Evolutionary conservation across 2,329 filamentous ascomycete genomes (phyloP).

Genomic region (Penicillium sp.): DNA sequence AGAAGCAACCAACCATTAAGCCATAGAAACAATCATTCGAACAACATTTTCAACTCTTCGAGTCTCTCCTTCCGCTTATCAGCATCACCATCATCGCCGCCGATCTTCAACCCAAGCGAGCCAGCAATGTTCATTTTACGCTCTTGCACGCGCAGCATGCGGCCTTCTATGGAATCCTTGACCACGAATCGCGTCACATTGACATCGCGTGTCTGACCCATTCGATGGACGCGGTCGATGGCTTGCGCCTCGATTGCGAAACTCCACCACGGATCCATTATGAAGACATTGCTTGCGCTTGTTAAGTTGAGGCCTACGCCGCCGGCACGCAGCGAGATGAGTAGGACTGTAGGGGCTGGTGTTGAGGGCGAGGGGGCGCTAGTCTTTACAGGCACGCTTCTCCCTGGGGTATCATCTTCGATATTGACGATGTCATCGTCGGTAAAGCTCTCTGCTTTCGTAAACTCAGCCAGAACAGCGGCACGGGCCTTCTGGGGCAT

Average conservation of each 20-base stretch:
- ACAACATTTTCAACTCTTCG: conserved; percentile 88
- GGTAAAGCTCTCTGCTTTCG: conserved; percentile 37
- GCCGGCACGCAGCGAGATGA: conserved; percentile 83
- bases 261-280: conserved; percentile 99
- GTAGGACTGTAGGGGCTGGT: conserved; percentile 54
- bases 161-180: conserved; percentile 85
- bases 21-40: conserved; percentile 42
- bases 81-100: conserved; percentile 83
- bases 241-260: conserved; percentile 96
- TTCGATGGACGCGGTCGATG: conserved; percentile 94
- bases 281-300: conserved; percentile 82
- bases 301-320: conserved; percentile 94
- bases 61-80: conserved; percentile 87
- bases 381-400: neutral
- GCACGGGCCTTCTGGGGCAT: conserved; percentile 84
- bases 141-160: conserved; percentile 92
- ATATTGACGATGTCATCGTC: conserved; percentile 36
- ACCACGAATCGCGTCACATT: conserved; percentile 86
- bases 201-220: conserved; percentile 88
- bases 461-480: conserved; percentile 73
- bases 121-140: conserved; percentile 87
- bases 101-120: conserved; percentile 90
- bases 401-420: conserved; percentile 26
- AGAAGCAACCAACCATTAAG: neutral
- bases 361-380: conserved; percentile 8